Percentiles rank a stretch among this genome's conserved stretches.
Conservation (phyloP, 805 yeast species). For the Wickerhamiella azymoides region DNA sequence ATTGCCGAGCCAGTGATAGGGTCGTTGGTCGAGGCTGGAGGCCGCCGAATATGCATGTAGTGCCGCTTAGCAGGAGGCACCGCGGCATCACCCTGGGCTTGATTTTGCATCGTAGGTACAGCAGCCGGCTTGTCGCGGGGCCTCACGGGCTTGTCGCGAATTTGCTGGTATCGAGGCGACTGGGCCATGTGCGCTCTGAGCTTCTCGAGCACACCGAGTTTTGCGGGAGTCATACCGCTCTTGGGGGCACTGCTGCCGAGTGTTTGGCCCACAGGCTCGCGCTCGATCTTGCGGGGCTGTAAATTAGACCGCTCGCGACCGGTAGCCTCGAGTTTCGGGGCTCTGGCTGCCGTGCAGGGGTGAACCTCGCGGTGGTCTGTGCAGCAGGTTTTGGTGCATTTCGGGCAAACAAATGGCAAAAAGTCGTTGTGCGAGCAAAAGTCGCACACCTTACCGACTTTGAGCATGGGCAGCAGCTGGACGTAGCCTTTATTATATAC, state of each 20-base stretch:
- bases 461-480: neutral
- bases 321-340: neutral
- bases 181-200: constrained; percentile 5
- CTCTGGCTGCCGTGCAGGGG: neutral
- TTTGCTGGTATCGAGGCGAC: neutral
- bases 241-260: neutral
- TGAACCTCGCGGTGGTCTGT: constrained; percentile 24
- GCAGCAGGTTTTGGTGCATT: constrained; percentile 27
- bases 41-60: constrained; percentile 21
- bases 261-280: neutral
- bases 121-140: neutral
- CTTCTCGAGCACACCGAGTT: neutral
- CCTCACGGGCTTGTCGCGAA: neutral
- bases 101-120: neutral
- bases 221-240: neutral
- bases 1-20: constrained; percentile 8
- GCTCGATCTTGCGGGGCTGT: neutral
- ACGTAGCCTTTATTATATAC: neutral
- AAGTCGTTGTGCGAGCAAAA: constrained; percentile 30
- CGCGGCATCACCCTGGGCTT: constrained; percentile 28
- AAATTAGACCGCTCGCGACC: neutral
- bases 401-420: constrained; percentile 29
- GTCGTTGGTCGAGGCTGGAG: constrained; percentile 10
- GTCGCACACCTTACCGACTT: constrained; percentile 27
- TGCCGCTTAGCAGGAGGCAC: constrained; percentile 22